phyloP scores from a whole-genome alignment of 495 filamentous ascomycete genomes.

The Podospora pseudopauciseta region DNA sequence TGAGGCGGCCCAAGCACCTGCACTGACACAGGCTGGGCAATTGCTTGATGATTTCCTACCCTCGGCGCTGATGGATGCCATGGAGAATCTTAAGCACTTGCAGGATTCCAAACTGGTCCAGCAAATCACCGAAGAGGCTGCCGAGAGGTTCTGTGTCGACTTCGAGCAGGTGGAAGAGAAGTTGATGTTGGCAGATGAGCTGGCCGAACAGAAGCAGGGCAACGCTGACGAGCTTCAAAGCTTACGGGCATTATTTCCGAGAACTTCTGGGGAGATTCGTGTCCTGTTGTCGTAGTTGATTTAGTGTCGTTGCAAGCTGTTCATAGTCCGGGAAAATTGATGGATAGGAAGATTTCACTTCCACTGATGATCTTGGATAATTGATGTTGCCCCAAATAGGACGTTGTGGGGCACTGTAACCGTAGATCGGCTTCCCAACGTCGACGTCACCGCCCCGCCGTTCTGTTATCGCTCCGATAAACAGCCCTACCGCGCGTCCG shows the following conservation, averaged over 20 bases:
- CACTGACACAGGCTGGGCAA: constrained; percentile 64
- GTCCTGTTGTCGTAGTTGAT: constrained; percentile 59
- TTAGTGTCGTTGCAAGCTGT: not conserved
- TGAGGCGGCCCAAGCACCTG: constrained; percentile 57
- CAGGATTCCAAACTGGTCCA: constrained; percentile 65
- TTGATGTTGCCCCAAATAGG: not conserved
- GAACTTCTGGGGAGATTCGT: constrained; percentile 80
- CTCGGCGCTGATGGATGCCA: constrained; percentile 86
- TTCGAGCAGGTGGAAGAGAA: constrained; percentile 83
- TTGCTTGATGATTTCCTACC: constrained; percentile 87
- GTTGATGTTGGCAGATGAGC: constrained; percentile 45
- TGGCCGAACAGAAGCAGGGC: constrained; percentile 37
- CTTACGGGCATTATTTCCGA: constrained; percentile 68
- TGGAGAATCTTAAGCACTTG: constrained; percentile 70
- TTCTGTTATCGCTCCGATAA: not conserved
- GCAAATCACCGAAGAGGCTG: constrained; percentile 76
- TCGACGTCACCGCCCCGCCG: constrained; percentile 1
- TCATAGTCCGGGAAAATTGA: not conserved
- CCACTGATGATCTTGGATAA: not conserved
- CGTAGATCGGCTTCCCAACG: not conserved
- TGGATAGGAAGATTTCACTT: not conserved
- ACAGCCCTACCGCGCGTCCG: not conserved
- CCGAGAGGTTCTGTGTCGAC: constrained; percentile 80
- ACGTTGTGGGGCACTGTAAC: constrained; percentile 1
- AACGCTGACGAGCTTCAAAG: constrained; percentile 42